Evolutionary conservation across 2,329 filamentous ascomycete species (phyloP).

Genomic region (Neofusicoccum umdonicola): DNA sequence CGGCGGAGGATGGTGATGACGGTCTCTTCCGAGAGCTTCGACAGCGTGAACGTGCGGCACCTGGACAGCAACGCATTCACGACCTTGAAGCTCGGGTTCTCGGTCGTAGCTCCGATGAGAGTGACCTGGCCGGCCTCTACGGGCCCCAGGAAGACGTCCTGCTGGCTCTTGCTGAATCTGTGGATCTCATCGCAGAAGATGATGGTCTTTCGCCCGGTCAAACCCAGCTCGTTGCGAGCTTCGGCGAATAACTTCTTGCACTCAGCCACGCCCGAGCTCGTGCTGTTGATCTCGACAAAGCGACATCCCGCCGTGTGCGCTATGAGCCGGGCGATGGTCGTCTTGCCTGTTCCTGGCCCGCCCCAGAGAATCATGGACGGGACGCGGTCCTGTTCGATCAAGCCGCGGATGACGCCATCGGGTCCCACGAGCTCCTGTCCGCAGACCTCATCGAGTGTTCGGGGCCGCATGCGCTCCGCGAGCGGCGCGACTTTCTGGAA

Average conservation of each 20-base stretch:
- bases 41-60: slow-evolving; percentile 85
- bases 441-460: slow-evolving; percentile 77
- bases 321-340: slow-evolving; percentile 88
- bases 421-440: slow-evolving; percentile 90
- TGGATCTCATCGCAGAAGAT: slow-evolving; percentile 98
- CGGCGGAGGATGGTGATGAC: slow-evolving; percentile 71
- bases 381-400: slow-evolving; percentile 82
- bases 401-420: slow-evolving; percentile 75
- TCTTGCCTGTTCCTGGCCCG: slow-evolving; percentile 77
- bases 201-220: slow-evolving; percentile 89
- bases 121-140: slow-evolving; percentile 90
- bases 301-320: slow-evolving; percentile 76
- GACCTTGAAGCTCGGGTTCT: slow-evolving; percentile 94
- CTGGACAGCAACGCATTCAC: slow-evolving; percentile 82
- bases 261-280: slow-evolving; percentile 80
- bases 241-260: slow-evolving; percentile 90
- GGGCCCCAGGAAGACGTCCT: slow-evolving; percentile 90
- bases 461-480: slow-evolving; percentile 90
- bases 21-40: slow-evolving; percentile 70
- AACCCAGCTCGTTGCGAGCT: slow-evolving; percentile 71
- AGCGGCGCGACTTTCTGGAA: slow-evolving; percentile 73
- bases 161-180: slow-evolving; percentile 84
- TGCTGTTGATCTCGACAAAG: slow-evolving; percentile 96
- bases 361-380: slow-evolving; percentile 97
- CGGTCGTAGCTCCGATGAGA: slow-evolving; percentile 90